Base-by-base conservation (phyloP, 2,329 filamentous ascomycete genomes). In the Exophiala mesophila region DNA sequence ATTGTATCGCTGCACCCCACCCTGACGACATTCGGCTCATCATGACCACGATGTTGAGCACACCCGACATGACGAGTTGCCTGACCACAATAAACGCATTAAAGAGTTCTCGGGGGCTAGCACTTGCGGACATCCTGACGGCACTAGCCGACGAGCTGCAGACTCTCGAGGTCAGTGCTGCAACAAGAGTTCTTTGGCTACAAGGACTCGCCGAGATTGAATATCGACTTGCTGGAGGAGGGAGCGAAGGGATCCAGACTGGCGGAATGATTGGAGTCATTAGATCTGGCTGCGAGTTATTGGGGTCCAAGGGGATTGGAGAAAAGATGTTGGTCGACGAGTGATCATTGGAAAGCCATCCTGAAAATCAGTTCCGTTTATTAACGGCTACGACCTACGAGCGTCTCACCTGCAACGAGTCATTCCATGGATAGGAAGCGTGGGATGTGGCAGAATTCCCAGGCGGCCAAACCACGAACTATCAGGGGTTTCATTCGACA, bases 1-100 rank as follows among this genome's bases (percentile, higher is more conserved):
- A 88, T 65, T 98, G 92, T 65, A 94, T 98, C 60, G 92, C 92
- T 6, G 90, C 90, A 2, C 92, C 92, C 3, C 89, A 94, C 54
- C 92, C 92, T 1, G 80, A 83, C 17, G 90, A 95, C 57, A 88
- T 97, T 59, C 76, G 78, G 53, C 80, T 85, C 55, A 97, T 98
- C 40, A 74, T 89, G 53, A 77, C 83, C 53, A 94, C 88, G 0
- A 74, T 98, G 21, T 76, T 97, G 19, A 81, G 77, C 41, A 96
- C 86, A 2, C 78, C 80, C 40, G 90, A 98, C 59, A 85, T 98
- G 36, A 94, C 85, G 1, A 87, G 85, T 23, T 96, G 90, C 60
- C 72, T 98, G 36, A 82, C 78, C 45, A 94, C 88, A 0, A 82
- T 98, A 64, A 92, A 92, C 60, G 80, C 85, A 1, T 73, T 98